Evolutionary conservation across 1,284 basidiomycete species (phyloP), one percentile per base, ranked within the genome.

Genomic region (Rhodotorula glutinis): DNA sequence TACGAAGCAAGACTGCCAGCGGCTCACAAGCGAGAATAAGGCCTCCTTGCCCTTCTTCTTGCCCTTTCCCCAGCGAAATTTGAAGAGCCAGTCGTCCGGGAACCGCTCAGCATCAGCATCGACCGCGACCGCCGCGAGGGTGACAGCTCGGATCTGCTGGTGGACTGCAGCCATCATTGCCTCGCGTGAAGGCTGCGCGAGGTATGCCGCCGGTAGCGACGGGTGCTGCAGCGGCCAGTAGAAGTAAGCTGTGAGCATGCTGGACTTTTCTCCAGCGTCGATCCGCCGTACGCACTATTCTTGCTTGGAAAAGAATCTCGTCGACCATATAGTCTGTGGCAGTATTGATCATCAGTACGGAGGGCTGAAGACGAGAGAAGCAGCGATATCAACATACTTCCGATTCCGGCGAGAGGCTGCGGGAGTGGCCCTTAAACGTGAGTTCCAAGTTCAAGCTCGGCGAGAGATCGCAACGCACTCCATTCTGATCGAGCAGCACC

Each of bases 231-330:
- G 8, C 19, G n/a, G n/a, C n/a, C n/a, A n/a, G n/a, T n/a, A n/a
- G n/a, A n/a, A n/a, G n/a, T n/a, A n/a, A n/a, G n/a, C n/a, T n/a
- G n/a, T n/a, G n/a, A n/a, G n/a, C n/a, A n/a, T n/a, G n/a, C n/a
- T n/a, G n/a, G n/a, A n/a, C n/a, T n/a, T n/a, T n/a, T n/a, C n/a
- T n/a, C n/a, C n/a, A n/a, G 5, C 16, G 40, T 40, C 14, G 41
- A 38, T 38, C 33, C 33, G 33, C 33, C 33, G 9, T 4, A 60
- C 65, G 44, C 2, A 67, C 67, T 14, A 91, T 82, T 38, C 83
- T 80, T 3, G 90, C 82, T 73, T 92, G 88, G 78, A 89, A 92
- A 38, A 92, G 79, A 54, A 92, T 86, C 79, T 91, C 89, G 74
- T 90, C 88, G 86, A 71, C 63, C 62, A 73, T 65, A 60, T 70